phyloP scores from a whole-genome alignment of 495 filamentous ascomycete species.

The Platismatia glauca region DNA sequence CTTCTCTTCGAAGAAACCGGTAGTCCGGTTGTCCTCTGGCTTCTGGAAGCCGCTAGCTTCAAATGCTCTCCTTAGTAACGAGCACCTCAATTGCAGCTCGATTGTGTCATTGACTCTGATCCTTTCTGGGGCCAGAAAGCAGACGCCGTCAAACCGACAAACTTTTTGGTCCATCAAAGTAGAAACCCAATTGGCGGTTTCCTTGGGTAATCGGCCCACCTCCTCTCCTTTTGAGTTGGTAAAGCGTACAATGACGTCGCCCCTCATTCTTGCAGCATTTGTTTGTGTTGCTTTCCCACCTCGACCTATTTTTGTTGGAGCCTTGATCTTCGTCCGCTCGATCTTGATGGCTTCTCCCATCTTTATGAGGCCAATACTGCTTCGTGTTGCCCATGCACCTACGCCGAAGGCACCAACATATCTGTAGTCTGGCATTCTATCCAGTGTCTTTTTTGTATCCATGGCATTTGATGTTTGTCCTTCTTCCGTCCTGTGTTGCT shows the following conservation, averaged over 20 bases:
- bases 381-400: conserved; percentile 85
- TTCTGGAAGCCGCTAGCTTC: conserved; percentile 47
- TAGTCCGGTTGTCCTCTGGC: conserved; percentile 54
- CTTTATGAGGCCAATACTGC: conserved; percentile 60
- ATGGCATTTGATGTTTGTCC: background rate
- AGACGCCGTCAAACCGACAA: conserved; percentile 77
- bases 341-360: conserved; percentile 75
- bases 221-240: conserved; percentile 73
- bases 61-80: conserved; percentile 65
- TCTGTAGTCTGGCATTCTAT: conserved; percentile 49
- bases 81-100: conserved; percentile 78
- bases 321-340: conserved; percentile 70
- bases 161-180: conserved; percentile 86
- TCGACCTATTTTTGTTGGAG: conserved; percentile 43
- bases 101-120: conserved; percentile 87
- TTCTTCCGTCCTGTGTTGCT: background rate
- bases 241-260: conserved; percentile 90
- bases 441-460: conserved; percentile 5
- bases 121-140: conserved; percentile 81
- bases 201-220: conserved; percentile 79
- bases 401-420: conserved; percentile 92
- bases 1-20: conserved; percentile 66
- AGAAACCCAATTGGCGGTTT: conserved; percentile 89
- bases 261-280: conserved; percentile 37
- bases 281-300: conserved; percentile 40